Percentiles rank a stretch among this genome's conserved stretches.
Conservation (phyloP, 1,139 yeast species). For the Candida buenavistaensis region DNA sequence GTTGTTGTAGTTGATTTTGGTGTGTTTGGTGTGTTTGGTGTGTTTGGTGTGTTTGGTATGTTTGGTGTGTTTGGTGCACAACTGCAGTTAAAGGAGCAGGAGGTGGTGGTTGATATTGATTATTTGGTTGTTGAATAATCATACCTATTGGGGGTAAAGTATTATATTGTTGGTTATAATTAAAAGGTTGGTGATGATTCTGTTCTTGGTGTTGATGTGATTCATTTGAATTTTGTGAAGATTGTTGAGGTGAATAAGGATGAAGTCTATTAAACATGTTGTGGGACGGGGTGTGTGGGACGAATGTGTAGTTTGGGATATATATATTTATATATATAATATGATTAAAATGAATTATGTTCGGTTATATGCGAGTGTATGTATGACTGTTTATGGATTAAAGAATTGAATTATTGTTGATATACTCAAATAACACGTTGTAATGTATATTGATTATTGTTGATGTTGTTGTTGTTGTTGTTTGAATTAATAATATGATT, state of each 20-base stretch:
- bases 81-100: conserved; percentile 3
- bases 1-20: conserved; percentile 3
- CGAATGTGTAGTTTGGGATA: no score
- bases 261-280: conserved; percentile 10
- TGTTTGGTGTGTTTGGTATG: background rate
- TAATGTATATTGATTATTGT: no score
- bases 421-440: no score
- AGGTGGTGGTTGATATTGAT: conserved; percentile 3
- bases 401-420: no score
- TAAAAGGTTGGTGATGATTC: conserved; percentile 1
- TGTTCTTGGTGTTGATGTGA: conserved; percentile 3
- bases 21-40: conserved; percentile 5
- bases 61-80: conserved; percentile 1
- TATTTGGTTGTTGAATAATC: conserved; percentile 4
- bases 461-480: no score
- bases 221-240: background rate
- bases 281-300: background rate
- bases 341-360: no score
- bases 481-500: no score
- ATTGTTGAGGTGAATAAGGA: conserved; percentile 4
- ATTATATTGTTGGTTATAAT: conserved; percentile 2
- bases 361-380: no score
- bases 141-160: conserved; percentile 4
- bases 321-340: no score
- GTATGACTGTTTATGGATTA: no score